Base-by-base conservation (phyloP, 1,139 yeast species). In the Candida pseudoviswanathii region DNA sequence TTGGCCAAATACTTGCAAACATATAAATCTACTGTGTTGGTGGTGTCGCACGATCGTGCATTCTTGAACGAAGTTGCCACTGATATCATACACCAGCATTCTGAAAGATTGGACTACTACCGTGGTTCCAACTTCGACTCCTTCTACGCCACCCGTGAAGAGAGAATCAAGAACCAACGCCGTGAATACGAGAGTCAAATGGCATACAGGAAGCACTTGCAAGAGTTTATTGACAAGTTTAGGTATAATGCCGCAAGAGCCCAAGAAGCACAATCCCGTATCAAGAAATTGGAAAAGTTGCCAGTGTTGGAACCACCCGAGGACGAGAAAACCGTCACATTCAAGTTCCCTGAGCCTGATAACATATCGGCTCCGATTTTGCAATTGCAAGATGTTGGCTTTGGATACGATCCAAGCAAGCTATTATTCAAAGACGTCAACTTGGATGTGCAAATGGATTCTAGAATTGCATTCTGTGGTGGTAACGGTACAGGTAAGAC, bases 401-500 rank as follows among this genome's bases (percentile, higher is more conserved):
- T 95, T 64, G 96, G 97, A 34, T 94, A 94, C 68, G 71, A 71
- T 49, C 85, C 88, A 2, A 75, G 77, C 4, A 84, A 84, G 56
- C 71, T 87, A 21, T 67, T 81, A 52, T 74, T 94, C 57, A 78
- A 79, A 39, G 75, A 90, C 61, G 98, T 92, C 38, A 96, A 91
- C 59, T 70, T 94, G 57, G 96, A 91, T 58, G 90, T 94, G 45
- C 96, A 90, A 68, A 78, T 94, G 88, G 90, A 91, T 61, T 91
- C 97, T 3, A 82, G 99, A 69, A 88, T 94, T 58, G 99, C 98
- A 1, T 78, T 94, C 57, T 96, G 94, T 51, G 99, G 99, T 80
- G 98, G 97, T 57, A 94, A 94, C 68, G 99, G 99, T 75, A 90
- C 97, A 63, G 99, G 99, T 87, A 94, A 94, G 70, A 92, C 99